These are phyloP conservation scores for Iris macrosiphon DNA, from an alignment of 106 monocot species.

Conservation along the genomic window DNA sequence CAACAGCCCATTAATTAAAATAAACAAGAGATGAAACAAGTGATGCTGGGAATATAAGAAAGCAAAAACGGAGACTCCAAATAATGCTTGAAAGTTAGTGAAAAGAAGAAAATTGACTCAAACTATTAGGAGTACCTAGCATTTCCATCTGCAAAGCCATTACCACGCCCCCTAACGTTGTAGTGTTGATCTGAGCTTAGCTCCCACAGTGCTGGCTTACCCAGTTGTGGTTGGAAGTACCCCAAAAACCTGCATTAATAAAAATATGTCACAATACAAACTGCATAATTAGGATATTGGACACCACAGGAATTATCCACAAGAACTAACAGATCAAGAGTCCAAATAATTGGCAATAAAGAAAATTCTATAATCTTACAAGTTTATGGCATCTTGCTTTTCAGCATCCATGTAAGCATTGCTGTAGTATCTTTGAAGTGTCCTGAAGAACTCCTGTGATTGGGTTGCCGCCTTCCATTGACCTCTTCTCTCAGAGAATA, in stretches of 20 bases:
- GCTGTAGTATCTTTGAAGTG: conserved; percentile 83
- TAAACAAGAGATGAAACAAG: too few relatives aligned
- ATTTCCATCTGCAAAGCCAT: conserved; percentile 32
- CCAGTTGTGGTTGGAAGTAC: conserved; percentile 77
- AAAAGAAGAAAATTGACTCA: too few relatives aligned
- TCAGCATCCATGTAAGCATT: conserved; percentile 94
- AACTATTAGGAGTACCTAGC: too few relatives aligned
- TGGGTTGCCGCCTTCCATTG: conserved; percentile 92
- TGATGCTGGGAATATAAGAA: too few relatives aligned
- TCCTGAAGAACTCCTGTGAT: conserved; percentile 88
- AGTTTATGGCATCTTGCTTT: conserved; percentile 92
- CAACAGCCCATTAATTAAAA: too few relatives aligned
- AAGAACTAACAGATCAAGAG: background rate
- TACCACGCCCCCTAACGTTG: conserved; percentile 34
- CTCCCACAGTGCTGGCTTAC: conserved; percentile 73
- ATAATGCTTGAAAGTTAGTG: too few relatives aligned
- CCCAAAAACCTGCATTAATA: conserved; percentile 73
- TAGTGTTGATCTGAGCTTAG: conserved; percentile 63
- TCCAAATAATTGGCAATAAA: background rate
- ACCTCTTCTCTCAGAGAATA: conserved; percentile 94
- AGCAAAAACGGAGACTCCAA: too few relatives aligned
- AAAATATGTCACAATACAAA: too few relatives aligned
- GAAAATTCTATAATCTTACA: conserved; percentile 47
- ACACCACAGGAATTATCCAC: too few relatives aligned
- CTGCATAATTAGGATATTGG: background rate